Evolutionary conservation across 345 rosid genomes (phyloP), one percentile per base, ranked within the genome.

Genomic region (Salix dunnii): DNA sequence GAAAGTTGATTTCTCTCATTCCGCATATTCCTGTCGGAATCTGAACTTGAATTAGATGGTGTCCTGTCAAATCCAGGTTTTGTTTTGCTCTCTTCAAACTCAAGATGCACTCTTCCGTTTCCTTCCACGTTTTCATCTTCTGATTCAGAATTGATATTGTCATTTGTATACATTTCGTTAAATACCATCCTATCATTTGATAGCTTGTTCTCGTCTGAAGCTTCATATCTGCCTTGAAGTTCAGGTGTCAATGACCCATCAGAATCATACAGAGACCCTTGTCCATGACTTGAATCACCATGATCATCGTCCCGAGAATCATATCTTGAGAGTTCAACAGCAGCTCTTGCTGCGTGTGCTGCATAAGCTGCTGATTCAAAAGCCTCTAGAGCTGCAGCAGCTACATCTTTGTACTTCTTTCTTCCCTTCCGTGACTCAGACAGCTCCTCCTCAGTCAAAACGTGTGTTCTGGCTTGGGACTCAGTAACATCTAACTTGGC

Each of bases 331-430:
- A 96, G 99, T 76, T 91, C 98, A 55, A 96, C 92, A 3, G 98
- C 99, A 0, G 93, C 99, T 83, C 90, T 89, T 73, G 99, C 99
- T 13, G 99, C 98, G 18, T 60, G 91, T 43, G 99, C 99, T 2
- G 97, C 99, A 71, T 87, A 74, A 70, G 90, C 95, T 23, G 99
- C 98, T 1, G 97, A 87, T 84, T 88, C 87, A 53, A 91, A 93
- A 21, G 99, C 99, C 51, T 91, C 97, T 84, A 91, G 96, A 72
- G 99, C 99, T 33, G 99, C 99, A 85, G 89, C 96, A 76, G 97
- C 92, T 6, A 93, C 97, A 78, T 90, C 95, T 84, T 51, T 91
- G 86, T 91, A 96, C 85, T 88, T 83, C 78, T 88, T 83, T 78
- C 77, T 87, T 60, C 68, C 28, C 76, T 77, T 74, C 6, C 27